These are phyloP conservation scores for Hypsizygus ulmarius DNA, from an alignment of 1,284 basidiomycete species.

Conservation along the genomic window DNA sequence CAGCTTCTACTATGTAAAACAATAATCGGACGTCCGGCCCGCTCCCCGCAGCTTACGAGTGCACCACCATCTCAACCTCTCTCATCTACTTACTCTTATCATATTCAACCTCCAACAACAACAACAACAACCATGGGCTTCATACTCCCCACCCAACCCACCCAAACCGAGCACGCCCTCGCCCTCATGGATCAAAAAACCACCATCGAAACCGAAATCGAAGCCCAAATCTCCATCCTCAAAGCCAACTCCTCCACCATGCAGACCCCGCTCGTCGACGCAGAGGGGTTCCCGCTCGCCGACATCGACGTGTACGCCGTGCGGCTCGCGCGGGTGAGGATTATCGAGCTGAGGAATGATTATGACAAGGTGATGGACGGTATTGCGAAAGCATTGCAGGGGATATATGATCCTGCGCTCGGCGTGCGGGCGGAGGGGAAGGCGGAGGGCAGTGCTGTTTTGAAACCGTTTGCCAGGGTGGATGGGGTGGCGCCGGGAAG, in stretches of 20 bases:
- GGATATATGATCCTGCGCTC: constrained; percentile 55
- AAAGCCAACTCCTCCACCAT: constrained; percentile 56
- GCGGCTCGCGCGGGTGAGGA: constrained; percentile 67
- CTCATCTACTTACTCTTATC: no score
- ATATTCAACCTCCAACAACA: no score
- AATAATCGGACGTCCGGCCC: no score
- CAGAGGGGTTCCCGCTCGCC: constrained; percentile 82
- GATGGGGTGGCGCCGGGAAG: constrained; percentile 74
- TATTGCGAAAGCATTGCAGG: constrained; percentile 65
- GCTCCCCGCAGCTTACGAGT: no score
- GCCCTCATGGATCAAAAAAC: constrained; percentile 61
- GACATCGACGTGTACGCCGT: constrained; percentile 85
- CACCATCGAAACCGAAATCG: constrained; percentile 62
- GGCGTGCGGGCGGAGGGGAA: constrained; percentile 15
- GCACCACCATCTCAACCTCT: no score
- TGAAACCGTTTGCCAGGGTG: constrained; percentile 71
- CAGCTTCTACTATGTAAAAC: no score
- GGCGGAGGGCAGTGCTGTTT: constrained; percentile 9
- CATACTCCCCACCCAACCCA: constrained; percentile 16
- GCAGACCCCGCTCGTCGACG: constrained; percentile 73
- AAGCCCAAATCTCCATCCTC: constrained; percentile 59
- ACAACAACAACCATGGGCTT: no score
- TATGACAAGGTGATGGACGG: constrained; percentile 61
- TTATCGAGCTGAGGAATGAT: constrained; percentile 80
- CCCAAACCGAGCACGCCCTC: constrained; percentile 52